Evolutionary conservation across 2,329 filamentous ascomycete species (phyloP), one percentile per base, ranked within the genome.

Genomic region (Sclerotinia borealis): DNA sequence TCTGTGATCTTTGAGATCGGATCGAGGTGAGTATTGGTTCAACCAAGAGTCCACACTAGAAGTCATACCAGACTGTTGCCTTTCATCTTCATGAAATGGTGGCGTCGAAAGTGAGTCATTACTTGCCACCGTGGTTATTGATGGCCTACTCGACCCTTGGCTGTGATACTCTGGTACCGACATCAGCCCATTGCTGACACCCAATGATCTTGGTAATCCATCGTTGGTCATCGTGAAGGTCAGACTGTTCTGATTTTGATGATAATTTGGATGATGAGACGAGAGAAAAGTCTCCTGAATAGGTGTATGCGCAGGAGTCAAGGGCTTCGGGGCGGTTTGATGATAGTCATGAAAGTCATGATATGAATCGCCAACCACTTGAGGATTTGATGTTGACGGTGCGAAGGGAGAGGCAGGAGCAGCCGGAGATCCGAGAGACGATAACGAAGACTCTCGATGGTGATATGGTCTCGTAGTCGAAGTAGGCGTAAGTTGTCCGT

Each of bases 11-110:
- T 76, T 72, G 73, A 63, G 27, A 58, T 69, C 65, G 65, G 62
- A 77, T 75, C 80, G 77, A 73, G 78, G 87, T 93, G 86, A 92
- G 89, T 84, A 86, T 74, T 84, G 78, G 76, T 84, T 78, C 78
- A 85, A 79, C 82, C 82, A 83, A 56, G 73, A 70, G 68, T 73
- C 72, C 65, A 71, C 71, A 65, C 62, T 72, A 66, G 70, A 70
- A 69, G 25, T 75, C 79, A 79, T 82, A 86, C 84, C 82, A 79
- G 79, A 81, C 74, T 80, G 81, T 72, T 78, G 77, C 72, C 80
- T 81, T 63, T 81, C 82, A 52, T 78, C 72, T 61, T 85, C 83
- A 50, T 79, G 78, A 31, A 76, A 75, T 3, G 80, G 78, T 64
- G 83, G 83, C 54, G 83, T 86, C 61, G 79, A 81, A 8, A 84